Conservation (phyloP, 805 yeast genomes). For the Candida mattraensis region DNA sequence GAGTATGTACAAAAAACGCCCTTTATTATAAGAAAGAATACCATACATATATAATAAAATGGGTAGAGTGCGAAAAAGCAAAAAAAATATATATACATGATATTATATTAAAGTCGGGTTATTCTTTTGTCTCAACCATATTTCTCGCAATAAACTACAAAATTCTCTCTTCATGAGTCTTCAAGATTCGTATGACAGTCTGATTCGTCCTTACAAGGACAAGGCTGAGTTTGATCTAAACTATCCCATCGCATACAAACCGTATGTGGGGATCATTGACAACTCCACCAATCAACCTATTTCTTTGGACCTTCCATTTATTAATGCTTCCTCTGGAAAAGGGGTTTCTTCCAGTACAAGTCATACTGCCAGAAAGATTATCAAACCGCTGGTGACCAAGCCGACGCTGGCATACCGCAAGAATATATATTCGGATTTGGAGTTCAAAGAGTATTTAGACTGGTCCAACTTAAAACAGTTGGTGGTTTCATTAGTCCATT, state of each 20-base stretch:
- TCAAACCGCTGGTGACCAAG: conserved; percentile 23
- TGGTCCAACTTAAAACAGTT: conserved; percentile 55
- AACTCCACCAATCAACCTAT: conserved; percentile 34
- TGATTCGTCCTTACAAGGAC: conserved; percentile 35
- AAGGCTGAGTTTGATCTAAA: conserved; percentile 33
- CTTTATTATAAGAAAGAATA: too few species aligned
- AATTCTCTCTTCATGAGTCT: conserved; percentile 19
- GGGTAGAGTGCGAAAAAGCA: conserved; percentile 4
- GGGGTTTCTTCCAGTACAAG: conserved; percentile 8
- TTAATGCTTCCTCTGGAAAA: conserved; percentile 16
- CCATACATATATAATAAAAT: too few species aligned
- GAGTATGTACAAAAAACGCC: too few species aligned
- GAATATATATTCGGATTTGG: conserved; percentile 56
- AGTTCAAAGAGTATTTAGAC: conserved; percentile 66
- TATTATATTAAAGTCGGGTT: too few species aligned
- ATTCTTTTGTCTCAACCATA: too few species aligned
- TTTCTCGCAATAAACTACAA: too few species aligned
- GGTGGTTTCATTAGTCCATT: conserved; percentile 53
- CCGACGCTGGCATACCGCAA: conserved; percentile 23
- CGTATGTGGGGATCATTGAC: conserved; percentile 36
- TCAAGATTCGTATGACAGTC: conserved; percentile 24
- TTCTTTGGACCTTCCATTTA: conserved; percentile 33
- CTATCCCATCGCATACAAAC: conserved; percentile 36
- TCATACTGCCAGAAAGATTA: conserved; percentile 19
- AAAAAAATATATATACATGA: conserved; percentile 1